These are phyloP conservation scores for Curvularia verruculosa DNA, from an alignment of 2,329 filamentous ascomycete species.

Conservation along the genomic window DNA sequence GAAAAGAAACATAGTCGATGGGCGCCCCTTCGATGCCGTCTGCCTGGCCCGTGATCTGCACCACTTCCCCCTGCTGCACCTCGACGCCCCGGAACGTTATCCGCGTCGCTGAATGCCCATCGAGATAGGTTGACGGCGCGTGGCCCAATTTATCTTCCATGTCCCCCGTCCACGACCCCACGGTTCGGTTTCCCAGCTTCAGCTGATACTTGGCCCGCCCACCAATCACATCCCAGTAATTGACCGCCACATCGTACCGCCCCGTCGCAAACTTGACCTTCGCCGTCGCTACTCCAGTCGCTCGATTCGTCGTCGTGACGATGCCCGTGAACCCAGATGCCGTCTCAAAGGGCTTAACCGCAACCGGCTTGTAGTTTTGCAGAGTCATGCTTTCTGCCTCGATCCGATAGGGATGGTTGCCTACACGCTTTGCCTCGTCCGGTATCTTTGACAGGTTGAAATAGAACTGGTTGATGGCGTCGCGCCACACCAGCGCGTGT, in stretches of 20 bases:
- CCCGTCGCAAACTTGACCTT: conserved; percentile 58
- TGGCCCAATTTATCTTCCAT: conserved; percentile 66
- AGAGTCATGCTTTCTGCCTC: conserved; percentile 71
- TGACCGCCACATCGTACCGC: conserved; percentile 67
- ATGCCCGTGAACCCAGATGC: conserved; percentile 64
- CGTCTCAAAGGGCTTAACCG: conserved; percentile 64
- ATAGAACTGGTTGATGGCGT: conserved; percentile 70
- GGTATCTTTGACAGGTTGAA: conserved; percentile 65
- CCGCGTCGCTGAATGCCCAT: conserved; percentile 69
- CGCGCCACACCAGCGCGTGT: conserved; percentile 73
- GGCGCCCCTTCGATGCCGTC: conserved; percentile 69
- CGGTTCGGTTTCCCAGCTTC: conserved; percentile 57
- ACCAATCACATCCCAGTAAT: conserved; percentile 69
- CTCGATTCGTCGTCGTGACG: conserved; percentile 61
- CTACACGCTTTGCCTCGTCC: conserved; percentile 63
- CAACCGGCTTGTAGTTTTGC: conserved; percentile 61
- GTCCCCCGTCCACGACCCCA: conserved; percentile 67
- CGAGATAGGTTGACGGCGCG: conserved; percentile 63
- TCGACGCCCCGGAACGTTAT: conserved; percentile 63
- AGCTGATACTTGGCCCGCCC: conserved; percentile 64
- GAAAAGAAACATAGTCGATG: conserved; percentile 68
- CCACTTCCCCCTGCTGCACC: conserved; percentile 57
- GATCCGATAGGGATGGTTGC: conserved; percentile 68
- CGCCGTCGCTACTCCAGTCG: conserved; percentile 57
- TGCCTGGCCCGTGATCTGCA: conserved; percentile 64